A percentile compares a stretch with the other conserved stretches of the same genome.
phyloP scores from a whole-genome alignment of 768 basidiomycete species.

The Kwoniella botswanensis region DNA sequence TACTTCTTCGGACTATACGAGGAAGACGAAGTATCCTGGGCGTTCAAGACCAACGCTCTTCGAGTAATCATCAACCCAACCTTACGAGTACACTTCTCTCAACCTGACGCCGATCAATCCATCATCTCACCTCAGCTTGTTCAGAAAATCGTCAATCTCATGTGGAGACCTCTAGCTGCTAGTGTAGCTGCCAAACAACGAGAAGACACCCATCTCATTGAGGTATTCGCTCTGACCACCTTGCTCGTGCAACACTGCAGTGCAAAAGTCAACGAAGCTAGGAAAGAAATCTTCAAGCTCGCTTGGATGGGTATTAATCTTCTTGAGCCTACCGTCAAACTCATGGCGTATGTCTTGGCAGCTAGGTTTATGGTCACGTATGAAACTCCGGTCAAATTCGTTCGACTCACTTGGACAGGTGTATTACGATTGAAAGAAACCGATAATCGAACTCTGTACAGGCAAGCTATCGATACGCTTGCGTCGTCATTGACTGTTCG shows the following conservation, averaged over 20 bases:
- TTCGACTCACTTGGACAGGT: constrained; percentile 86
- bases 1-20: constrained; percentile 87
- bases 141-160: constrained; percentile 61
- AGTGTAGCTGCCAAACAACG: constrained; percentile 35
- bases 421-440: constrained; percentile 80
- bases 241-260: constrained; percentile 84
- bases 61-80: constrained; percentile 87
- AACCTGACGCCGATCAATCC: constrained; percentile 63
- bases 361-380: constrained; percentile 90
- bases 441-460: constrained; percentile 75
- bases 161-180: constrained; percentile 77
- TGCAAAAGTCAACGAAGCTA: constrained; percentile 74
- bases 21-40: constrained; percentile 67
- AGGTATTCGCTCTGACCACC: constrained; percentile 85
- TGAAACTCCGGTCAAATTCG: constrained; percentile 87
- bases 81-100: constrained; percentile 75
- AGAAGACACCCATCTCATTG: constrained; percentile 88
- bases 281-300: constrained; percentile 91
- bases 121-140: constrained; percentile 77
- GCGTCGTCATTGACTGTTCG: constrained; percentile 76
- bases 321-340: constrained; percentile 89
- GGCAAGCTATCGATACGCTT: constrained; percentile 84
- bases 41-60: constrained; percentile 69
- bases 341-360: constrained; percentile 85
- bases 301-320: constrained; percentile 85